A percentile compares a stretch with the other conserved stretches of the same genome.
Conservation (phyloP, 2,329 filamentous ascomycete genomes). For the Xylaria sp. region DNA sequence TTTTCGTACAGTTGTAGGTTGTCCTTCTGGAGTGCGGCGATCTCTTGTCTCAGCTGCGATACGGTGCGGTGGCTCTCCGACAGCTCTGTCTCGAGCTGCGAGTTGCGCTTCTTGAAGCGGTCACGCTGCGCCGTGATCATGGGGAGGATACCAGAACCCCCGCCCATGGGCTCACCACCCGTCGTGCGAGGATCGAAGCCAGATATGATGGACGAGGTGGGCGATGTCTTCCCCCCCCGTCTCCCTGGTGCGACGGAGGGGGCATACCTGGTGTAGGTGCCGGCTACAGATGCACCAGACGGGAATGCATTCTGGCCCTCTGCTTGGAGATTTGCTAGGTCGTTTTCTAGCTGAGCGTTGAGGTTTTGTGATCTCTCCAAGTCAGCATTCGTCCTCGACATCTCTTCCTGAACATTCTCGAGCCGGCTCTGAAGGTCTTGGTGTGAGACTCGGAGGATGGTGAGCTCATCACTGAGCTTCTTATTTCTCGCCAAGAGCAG, state of each 20-base stretch:
- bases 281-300: constrained; percentile 90
- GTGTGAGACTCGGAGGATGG: constrained; percentile 90
- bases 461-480: constrained; percentile 93
- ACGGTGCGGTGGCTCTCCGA: constrained; percentile 84
- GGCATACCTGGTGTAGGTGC: constrained; percentile 86
- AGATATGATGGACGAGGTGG: constrained; percentile 97
- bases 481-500: constrained; percentile 93
- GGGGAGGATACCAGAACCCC: constrained; percentile 88
- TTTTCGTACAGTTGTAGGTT: constrained; percentile 98
- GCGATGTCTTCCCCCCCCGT: constrained; percentile 77
- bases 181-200: constrained; percentile 81
- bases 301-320: constrained; percentile 86
- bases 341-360: constrained; percentile 89
- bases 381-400: constrained; percentile 84
- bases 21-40: constrained; percentile 92
- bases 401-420: constrained; percentile 82
- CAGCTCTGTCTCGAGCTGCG: constrained; percentile 88
- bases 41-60: constrained; percentile 87
- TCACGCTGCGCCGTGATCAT: constrained; percentile 99
- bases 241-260: constrained; percentile 69
- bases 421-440: constrained; percentile 87
- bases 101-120: constrained; percentile 96
- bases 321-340: constrained; percentile 86
- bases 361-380: constrained; percentile 85
- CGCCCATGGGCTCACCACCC: constrained; percentile 71